Evolutionary conservation across 108 stramenopile species (phyloP), one percentile per base, ranked within the genome.

Genomic region (Skeletonema potamos): DNA sequence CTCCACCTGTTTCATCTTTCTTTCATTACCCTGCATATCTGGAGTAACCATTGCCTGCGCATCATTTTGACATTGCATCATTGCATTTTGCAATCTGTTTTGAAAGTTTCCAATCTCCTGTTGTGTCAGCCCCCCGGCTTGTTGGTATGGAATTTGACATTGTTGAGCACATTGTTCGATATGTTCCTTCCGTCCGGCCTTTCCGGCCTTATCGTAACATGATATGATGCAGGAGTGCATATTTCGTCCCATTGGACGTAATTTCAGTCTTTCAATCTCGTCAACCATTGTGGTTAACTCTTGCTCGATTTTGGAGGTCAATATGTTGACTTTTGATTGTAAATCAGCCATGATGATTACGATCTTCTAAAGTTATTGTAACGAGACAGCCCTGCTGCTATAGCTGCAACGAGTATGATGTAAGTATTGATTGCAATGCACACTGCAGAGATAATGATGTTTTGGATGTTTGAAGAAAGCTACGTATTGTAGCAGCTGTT

Each of bases 21-120:
- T 70, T 2, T 87, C 72, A 76, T 95, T 85, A 37, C 85, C 73
- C 70, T 92, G 86, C 60, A 83, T 79, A 58, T 87, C 91, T 3
- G 93, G 93, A 6, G 66, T 72, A 36, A 95, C 76, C 82, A 88
- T 73, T 48, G 88, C 90, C 36, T 88, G 81, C 9, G 87, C 94
- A 74, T 92, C 86, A 64, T 95, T 91, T 60, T 95, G 85, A 61
- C 94, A 95, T 54, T 89, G 86, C 66, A 84, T 77, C 88, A 95
- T 91, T 70, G 88, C 86, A 13, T 91, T 85, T 59, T 87, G 83
- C 41, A 95, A 51, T 2, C 94, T 79, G 57, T 92, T 91, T 68
- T 95, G 91, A 54, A 92, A 95, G 69, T 90, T 88, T 2, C 64
- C 80, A 34, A 90, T 81, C 77, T 94, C 93, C 81, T 91, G 84